Base-by-base conservation (phyloP, 2,329 filamentous ascomycete genomes). In the Verticillium longisporum region DNA sequence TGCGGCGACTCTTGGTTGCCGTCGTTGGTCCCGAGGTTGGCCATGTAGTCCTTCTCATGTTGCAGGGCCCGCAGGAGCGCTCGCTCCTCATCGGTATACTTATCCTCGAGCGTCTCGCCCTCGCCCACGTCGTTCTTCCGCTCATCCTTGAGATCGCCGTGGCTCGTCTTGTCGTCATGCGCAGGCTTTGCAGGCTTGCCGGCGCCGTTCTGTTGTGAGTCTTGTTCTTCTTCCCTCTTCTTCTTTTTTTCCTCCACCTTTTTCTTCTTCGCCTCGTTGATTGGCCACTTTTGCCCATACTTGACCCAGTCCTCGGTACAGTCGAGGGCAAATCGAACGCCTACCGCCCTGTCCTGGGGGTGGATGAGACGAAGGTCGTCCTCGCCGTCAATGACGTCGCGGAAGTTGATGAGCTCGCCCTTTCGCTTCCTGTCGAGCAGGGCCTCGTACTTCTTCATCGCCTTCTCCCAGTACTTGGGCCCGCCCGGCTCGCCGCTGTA, bases 301-400 rank as follows among this genome's bases (percentile, higher is more conserved):
- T 81, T 83, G 60, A 83, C 72, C 69, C 75, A 79, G 58, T 80
- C 73, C 61, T 83, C 80, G 0, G 78, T 78, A 10, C 74, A 72
- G 38, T 82, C 71, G 0, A 83, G 68, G 11, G 82, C 77, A 64
- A 78, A 81, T 38, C 81, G 71, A 80, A 81, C 83, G 7, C 78
- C 77, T 4, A 74, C 58, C 3, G 78, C 77, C 59, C 76, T 74
- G 36, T 78, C 74, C 18, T 78, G 73, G 0, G 79, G 78, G 55
- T 76, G 69, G 1, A 71, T 63, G 4, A 82, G 65, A 66, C 80
- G 75, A 53, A 80, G 74, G 61, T 82, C 74, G 68, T 79, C 59
- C 55, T 73, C 67, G 32, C 65, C 65, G 3, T 65, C 60, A 37
- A 76, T 69, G 31, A 75, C 58, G 60, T 78, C 72, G 3, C 72